A percentile compares a stretch with the other conserved stretches of the same genome.
Evolutionary conservation across 1,284 basidiomycete genomes (phyloP).

Genomic region (Ustilago shanxiensis): DNA sequence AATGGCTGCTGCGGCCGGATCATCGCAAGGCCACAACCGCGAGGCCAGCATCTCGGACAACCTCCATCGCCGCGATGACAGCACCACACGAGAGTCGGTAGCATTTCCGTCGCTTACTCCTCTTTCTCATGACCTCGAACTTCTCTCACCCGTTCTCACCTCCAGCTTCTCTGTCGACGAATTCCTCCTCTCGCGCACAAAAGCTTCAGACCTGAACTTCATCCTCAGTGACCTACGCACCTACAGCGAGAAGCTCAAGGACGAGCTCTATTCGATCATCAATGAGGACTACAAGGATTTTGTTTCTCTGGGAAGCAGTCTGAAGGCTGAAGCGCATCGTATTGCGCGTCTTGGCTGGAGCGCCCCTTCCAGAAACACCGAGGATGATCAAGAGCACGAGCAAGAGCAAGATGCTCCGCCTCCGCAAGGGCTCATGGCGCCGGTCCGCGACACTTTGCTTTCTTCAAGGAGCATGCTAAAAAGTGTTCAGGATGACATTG

Average conservation of each 20-base stretch:
- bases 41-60: slow-evolving; percentile 5
- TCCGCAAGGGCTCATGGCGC: slow-evolving; percentile 37
- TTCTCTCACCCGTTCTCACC: slow-evolving; percentile 75
- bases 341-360: slow-evolving; percentile 46
- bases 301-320: slow-evolving; percentile 81
- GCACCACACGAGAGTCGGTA: slow-evolving; percentile 1
- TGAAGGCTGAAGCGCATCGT: slow-evolving; percentile 46
- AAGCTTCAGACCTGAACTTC: slow-evolving; percentile 85
- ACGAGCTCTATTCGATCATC: slow-evolving; percentile 92
- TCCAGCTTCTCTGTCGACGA: slow-evolving; percentile 81
- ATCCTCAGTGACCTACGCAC: slow-evolving; percentile 86
- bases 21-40: neutral
- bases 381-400: neutral
- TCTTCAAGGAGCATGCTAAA: slow-evolving; percentile 73
- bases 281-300: slow-evolving; percentile 98
- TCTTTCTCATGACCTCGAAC: slow-evolving; percentile 82
- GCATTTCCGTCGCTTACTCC: slow-evolving; percentile 79
- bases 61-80: slow-evolving; percentile 4
- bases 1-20: neutral
- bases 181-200: slow-evolving; percentile 87
- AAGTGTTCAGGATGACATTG: slow-evolving; percentile 81
- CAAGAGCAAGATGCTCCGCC: neutral
- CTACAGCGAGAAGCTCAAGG: slow-evolving; percentile 85
- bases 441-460: slow-evolving; percentile 38
- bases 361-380: too few relatives aligned